phyloP scores from a whole-genome alignment of 2,329 filamentous ascomycete genomes.

The Didymella lethalis region DNA sequence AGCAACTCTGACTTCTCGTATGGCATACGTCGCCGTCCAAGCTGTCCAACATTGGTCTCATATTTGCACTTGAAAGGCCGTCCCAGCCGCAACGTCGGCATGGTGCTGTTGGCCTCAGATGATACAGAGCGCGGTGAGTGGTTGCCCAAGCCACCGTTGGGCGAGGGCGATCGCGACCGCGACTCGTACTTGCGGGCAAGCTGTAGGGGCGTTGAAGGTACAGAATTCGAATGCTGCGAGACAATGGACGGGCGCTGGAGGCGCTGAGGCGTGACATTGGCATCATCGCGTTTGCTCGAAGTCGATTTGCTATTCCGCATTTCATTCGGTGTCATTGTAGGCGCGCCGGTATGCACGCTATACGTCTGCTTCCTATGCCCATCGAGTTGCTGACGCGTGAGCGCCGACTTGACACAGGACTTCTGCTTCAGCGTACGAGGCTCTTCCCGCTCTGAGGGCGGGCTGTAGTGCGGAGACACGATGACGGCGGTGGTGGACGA shows the following conservation, averaged over 20 bases:
- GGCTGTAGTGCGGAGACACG: constrained; percentile 51
- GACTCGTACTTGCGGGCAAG: constrained; percentile 85
- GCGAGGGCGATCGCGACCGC: constrained; percentile 78
- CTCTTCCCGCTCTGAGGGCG: constrained; percentile 45
- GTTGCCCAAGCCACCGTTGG: constrained; percentile 72
- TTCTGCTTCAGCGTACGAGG: constrained; percentile 43
- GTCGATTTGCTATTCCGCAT: constrained; percentile 30
- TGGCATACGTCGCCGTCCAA: constrained; percentile 84
- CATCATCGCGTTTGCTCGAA: constrained; percentile 42
- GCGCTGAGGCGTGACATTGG: constrained; percentile 25
- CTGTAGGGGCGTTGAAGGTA: constrained; percentile 92
- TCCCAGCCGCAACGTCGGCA: constrained; percentile 71
- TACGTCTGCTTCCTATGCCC: constrained; percentile 45
- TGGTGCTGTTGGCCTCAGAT: constrained; percentile 81
- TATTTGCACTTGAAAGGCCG: constrained; percentile 76
- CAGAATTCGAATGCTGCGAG: constrained; percentile 81
- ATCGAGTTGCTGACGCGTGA: constrained; percentile 47
- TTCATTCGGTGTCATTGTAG: constrained; percentile 50
- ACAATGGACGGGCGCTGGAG: constrained; percentile 59
- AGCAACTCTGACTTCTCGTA: constrained; percentile 89
- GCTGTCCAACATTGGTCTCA: constrained; percentile 79
- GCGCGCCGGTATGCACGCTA: constrained; percentile 47
- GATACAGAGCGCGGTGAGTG: constrained; percentile 90
- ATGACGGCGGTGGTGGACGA: constrained; percentile 46
- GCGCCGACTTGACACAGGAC: constrained; percentile 35